Evolutionary conservation across 345 rosid species (phyloP).

Genomic region (Eucalyptus regnans): DNA sequence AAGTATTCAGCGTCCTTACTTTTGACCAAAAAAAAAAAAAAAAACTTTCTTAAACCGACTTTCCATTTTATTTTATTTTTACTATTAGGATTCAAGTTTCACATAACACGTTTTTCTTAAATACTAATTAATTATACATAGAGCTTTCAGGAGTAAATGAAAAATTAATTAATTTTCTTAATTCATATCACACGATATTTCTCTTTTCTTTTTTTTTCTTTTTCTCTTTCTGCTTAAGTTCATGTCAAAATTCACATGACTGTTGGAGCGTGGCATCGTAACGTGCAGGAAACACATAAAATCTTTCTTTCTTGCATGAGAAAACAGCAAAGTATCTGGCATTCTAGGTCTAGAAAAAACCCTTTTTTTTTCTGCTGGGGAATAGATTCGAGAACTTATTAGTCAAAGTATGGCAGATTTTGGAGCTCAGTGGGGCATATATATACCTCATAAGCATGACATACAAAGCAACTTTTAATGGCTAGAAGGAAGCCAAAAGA

Average conservation of each 20-base stretch:
- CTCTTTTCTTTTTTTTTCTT: fast-evolving
- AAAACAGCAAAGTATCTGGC: not conserved
- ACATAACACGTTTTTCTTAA: not conserved
- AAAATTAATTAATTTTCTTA: not conserved
- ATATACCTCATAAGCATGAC: not conserved
- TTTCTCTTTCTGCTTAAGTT: not conserved
- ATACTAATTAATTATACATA: not conserved
- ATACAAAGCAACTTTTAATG: not conserved
- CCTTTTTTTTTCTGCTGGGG: not conserved
- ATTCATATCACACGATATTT: not conserved
- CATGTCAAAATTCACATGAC: not conserved
- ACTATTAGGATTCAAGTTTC: not conserved
- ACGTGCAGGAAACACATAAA: too few species aligned
- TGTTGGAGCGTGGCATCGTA: not conserved
- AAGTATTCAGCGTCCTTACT: not conserved
- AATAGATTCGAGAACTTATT: not conserved
- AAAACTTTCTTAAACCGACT: not conserved
- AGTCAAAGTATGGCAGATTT: not conserved
- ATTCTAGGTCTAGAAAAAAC: not conserved
- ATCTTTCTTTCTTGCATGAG: not conserved
- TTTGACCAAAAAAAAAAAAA: too few species aligned
- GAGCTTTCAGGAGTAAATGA: not conserved
- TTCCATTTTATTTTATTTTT: not conserved
- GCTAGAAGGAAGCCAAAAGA: not conserved
- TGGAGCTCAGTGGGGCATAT: not conserved